A percentile compares a stretch with the other conserved stretches of the same genome.
Evolutionary conservation across 805 yeast genomes (phyloP).

Genomic region (Scheffersomyces stipitis): DNA sequence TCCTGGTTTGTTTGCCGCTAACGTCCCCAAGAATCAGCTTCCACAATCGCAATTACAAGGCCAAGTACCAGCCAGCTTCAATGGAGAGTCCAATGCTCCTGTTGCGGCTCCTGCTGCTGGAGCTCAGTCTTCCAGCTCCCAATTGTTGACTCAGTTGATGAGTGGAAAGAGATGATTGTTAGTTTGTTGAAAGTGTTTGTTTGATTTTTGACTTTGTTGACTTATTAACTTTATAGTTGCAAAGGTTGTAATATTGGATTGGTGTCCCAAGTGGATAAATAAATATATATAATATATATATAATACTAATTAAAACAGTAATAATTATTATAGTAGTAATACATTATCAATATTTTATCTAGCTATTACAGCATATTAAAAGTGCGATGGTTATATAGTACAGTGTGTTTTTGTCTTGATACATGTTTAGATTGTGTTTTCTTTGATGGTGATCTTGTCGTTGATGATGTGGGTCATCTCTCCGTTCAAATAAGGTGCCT

Average conservation of each 20-base stretch:
- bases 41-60: constrained; percentile 6
- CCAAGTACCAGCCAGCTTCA: constrained; percentile 14
- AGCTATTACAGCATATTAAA: not conserved
- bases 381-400: not conserved
- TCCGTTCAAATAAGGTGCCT: constrained; percentile 1
- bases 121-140: constrained; percentile 62
- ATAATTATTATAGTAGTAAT: not conserved
- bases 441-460: constrained; percentile 1
- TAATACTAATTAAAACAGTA: not conserved
- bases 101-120: constrained; percentile 10
- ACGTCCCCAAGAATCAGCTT: constrained; percentile 10
- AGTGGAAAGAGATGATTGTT: constrained; percentile 58
- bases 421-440: too few species aligned
- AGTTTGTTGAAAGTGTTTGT: not conserved
- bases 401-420: too few species aligned
- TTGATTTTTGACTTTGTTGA: not conserved
- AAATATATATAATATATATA: too few species aligned
- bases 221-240: constrained; percentile 5
- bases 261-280: not conserved
- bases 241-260: not conserved
- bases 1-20: constrained; percentile 58
- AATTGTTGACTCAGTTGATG: constrained; percentile 80
- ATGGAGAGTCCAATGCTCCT: constrained; percentile 8
- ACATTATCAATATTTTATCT: not conserved
- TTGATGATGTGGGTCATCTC: not conserved